Base-by-base conservation (phyloP, 106 monocot species). In the Ottelia alismoides region DNA sequence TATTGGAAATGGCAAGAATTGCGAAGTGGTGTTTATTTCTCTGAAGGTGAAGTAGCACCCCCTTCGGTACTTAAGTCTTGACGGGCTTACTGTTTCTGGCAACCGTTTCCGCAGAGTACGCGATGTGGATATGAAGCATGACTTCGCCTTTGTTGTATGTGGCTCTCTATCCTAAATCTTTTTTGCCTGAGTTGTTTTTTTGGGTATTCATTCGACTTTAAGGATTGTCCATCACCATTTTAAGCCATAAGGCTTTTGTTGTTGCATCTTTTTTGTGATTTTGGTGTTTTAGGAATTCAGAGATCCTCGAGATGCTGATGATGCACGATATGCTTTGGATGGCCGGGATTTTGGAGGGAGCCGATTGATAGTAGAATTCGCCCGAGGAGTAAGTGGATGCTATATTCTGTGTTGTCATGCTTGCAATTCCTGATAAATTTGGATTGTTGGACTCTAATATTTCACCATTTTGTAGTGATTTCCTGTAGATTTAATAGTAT, bases 81-180 rank as follows among this genome's bases (percentile, higher is more conserved):
- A 76, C 67, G 82, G 81, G 70, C 76, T 99, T 98, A 84, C 60
- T 89, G 72, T 98, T 90, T 99, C 60, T 89, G 85, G 82, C 62
- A 86, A 85, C 82, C 76, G 48, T 85, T 90, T 85, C 57, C 79
- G 82, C 98, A 99, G 90, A 99, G 72, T 99, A 74, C 98, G 90
- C 21, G 90, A 90, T 61, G 98, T 99, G 98, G 98, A 90, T 70
- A 57, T 99, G 85, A 99, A 99, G 98, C 90, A 80, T 32, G 90
- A 99, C 75, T 99, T 74, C 61, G 90, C 98, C 46, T 99, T 99
- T 65, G 64, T 99, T 62, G 98, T 99, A 99, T 62, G 98, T 74
- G 24, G 12, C 40, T 28, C 48, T 18, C 28, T 49, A 47, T 30
- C 26, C 27, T 0, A 22, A 19, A 10, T 5, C 45, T 26, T 49